Evolutionary conservation across 345 rosid genomes (phyloP), one percentile per base, ranked within the genome.

Genomic region (Rhizophora apiculata): DNA sequence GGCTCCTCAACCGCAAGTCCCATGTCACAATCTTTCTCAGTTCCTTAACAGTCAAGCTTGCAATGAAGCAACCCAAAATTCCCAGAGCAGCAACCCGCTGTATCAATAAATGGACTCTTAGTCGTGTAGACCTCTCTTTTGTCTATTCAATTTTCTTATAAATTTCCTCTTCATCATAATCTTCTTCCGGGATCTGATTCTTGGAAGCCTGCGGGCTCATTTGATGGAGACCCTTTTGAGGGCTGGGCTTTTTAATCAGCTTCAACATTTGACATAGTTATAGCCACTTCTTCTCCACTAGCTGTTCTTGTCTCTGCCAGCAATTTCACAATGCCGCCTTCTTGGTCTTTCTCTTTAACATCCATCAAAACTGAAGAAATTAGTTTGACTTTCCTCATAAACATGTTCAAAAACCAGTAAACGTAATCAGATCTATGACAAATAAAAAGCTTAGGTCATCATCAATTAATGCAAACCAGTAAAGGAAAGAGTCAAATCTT

Each of bases 1-100:
- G 86, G 54, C 84, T 90, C 83, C 83, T 82, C 84, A 52, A 87
- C 84, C 77, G 67, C 70, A 90, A 75, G 4, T 83, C 87, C 90
- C 87, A 85, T 65, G 82, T 30, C 51, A 1, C 43, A 65, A 48
- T 34, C 49, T 71, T 51, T 36, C 76, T 55, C 76, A 82, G 60
- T 48, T 34, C 37, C 6, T 81, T 71, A 29, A 74, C 34, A 3
- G 85, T 85, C 60, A 85, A 82, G 77, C 89, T 81, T 74, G 87
- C 89, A 27, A 85, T 69, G 64, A 88, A 64, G 72, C 78, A 60
- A 6, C 73, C 77, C 5, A 74, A 59, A 46, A 85, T 71, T 66
- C 24, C 53, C 32, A 66, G 6, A 61, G 82, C 79, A 9, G 80
- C 30, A 11, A 74, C 18, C 74, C 86, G 81, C 83, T 90, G 85